Conservation (phyloP, 306 rosid genomes). For the Herpetospermum pedunculosum region DNA sequence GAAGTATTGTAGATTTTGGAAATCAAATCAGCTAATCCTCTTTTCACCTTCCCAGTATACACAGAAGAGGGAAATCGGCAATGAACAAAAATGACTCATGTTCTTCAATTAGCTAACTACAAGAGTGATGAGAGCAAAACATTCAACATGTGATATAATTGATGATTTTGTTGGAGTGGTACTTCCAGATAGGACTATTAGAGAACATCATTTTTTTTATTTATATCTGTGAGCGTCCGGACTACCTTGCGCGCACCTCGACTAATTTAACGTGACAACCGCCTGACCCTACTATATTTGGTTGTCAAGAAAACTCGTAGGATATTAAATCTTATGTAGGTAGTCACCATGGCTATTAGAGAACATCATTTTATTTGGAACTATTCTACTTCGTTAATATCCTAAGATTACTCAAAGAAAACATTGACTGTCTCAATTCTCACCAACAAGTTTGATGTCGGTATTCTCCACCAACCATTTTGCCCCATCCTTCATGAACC, state of each 20-base stretch:
- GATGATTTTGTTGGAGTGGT: background rate
- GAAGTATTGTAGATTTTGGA: background rate
- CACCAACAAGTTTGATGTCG: slow-evolving; percentile 80
- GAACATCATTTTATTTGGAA: background rate
- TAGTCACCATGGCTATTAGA: no score
- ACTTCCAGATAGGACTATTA: background rate
- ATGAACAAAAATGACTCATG: background rate
- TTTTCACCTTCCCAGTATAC: background rate
- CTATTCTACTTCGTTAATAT: background rate
- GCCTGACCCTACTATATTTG: no score
- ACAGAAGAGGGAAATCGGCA: background rate
- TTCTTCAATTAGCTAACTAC: background rate
- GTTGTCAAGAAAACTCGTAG: no score
- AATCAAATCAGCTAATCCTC: background rate
- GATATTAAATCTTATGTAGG: no score
- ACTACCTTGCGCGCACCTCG: no score
- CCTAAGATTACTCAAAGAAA: background rate
- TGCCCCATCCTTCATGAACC: slow-evolving; percentile 74
- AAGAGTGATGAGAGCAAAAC: background rate
- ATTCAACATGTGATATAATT: background rate
- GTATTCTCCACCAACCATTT: slow-evolving; percentile 88
- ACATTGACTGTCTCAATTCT: slow-evolving; percentile 8
- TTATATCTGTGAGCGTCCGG: no score
- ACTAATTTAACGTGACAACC: no score
- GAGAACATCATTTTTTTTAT: background rate